phyloP scores from a whole-genome alignment of 352 stramenopile species.

The Globisporangium carolinianum region DNA sequence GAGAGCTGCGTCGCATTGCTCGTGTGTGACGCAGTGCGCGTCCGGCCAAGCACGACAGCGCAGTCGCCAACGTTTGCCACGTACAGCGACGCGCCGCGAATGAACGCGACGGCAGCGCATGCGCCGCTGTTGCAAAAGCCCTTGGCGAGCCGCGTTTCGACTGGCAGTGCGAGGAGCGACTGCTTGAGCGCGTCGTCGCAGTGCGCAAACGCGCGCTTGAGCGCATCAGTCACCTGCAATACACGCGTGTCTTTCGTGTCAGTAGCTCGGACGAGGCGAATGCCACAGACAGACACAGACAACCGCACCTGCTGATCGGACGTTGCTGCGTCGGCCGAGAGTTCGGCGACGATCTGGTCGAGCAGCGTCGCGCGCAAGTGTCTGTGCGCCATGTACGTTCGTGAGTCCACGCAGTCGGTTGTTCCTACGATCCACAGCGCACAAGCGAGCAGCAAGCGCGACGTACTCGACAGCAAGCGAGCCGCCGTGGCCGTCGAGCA shows the following conservation, averaged over 20 bases:
- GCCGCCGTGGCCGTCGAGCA: slow-evolving; percentile 68
- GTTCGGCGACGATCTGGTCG: slow-evolving; percentile 24
- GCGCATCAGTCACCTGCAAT: slow-evolving; percentile 9
- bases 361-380: slow-evolving; percentile 33
- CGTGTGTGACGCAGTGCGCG: slow-evolving; percentile 27
- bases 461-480: slow-evolving; percentile 60
- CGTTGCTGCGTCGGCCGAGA: slow-evolving; percentile 16
- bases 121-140: slow-evolving; percentile 68
- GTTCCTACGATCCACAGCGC: background rate
- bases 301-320: slow-evolving; percentile 21
- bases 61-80: slow-evolving; percentile 91
- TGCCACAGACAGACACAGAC: too few species aligned
- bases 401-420: too few species aligned
- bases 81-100: slow-evolving; percentile 64
- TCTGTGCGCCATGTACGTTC: slow-evolving; percentile 5
- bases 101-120: slow-evolving; percentile 54
- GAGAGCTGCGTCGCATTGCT: slow-evolving; percentile 31
- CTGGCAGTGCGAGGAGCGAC: slow-evolving; percentile 35
- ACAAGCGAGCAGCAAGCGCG: background rate
- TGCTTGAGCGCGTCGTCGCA: slow-evolving; percentile 58
- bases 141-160: slow-evolving; percentile 39
- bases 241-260: too few species aligned
- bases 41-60: slow-evolving; percentile 76
- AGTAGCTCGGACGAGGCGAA: too few species aligned
- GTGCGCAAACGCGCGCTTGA: slow-evolving; percentile 33